These are phyloP conservation scores for Hemileccinum rubropunctum DNA, from an alignment of 768 basidiomycete genomes.

Conservation along the genomic window DNA sequence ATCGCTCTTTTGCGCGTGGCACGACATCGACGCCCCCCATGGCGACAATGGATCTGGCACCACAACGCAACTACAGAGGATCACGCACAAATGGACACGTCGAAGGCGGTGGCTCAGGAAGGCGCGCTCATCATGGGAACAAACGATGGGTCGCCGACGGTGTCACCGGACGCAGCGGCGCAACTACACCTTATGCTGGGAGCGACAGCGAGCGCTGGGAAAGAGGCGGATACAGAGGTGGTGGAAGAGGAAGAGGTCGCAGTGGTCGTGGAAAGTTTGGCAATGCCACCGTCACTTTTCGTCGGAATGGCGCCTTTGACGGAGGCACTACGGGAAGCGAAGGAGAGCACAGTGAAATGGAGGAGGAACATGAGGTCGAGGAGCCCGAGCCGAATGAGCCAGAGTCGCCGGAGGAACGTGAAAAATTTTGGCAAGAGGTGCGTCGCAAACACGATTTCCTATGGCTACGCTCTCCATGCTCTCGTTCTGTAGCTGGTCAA, in stretches of 20 bases:
- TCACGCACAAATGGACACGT: conserved; percentile 19
- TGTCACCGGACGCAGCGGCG: conserved; percentile 31
- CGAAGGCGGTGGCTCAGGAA: conserved; percentile 18
- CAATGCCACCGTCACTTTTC: conserved; percentile 40
- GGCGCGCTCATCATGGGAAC: conserved; percentile 45
- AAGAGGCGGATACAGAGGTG: conserved; percentile 54
- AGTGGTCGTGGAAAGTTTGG: conserved; percentile 37
- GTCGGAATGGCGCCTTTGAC: conserved; percentile 23
- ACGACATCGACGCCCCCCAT: conserved; percentile 9
- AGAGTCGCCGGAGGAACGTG: conserved; percentile 61
- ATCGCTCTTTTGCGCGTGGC: neutral
- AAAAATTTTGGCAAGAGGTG: conserved; percentile 72
- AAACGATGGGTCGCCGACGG: conserved; percentile 58
- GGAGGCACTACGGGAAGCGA: conserved; percentile 34
- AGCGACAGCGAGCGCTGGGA: conserved; percentile 60
- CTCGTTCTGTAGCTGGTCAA: conserved; percentile 55
- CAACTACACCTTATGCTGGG: conserved; percentile 35
- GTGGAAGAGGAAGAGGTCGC: conserved; percentile 44
- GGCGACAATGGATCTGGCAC: conserved; percentile 27
- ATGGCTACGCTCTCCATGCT: conserved; percentile 21
- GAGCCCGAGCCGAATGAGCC: conserved; percentile 46
- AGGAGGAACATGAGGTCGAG: conserved; percentile 30
- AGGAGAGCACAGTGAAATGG: conserved; percentile 35
- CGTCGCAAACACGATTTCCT: conserved; percentile 23
- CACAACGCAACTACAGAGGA: conserved; percentile 20